Evolutionary conservation across 768 basidiomycete genomes (phyloP).

Genomic region (Russula brevipes): DNA sequence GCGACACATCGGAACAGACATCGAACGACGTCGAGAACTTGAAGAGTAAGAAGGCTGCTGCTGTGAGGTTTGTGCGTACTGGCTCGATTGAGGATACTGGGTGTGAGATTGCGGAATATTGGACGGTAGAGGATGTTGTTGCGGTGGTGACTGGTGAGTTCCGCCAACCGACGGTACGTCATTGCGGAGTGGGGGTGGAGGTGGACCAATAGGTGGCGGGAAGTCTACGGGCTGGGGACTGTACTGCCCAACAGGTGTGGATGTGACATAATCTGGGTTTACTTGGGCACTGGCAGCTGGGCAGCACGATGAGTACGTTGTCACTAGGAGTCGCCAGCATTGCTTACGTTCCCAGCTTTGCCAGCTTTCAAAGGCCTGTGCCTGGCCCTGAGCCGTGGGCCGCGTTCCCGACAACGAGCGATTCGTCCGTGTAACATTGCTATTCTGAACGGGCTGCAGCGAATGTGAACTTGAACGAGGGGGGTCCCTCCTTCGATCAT

Average conservation of each 20-base stretch:
- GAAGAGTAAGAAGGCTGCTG: too few relatives aligned
- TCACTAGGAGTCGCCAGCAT: not conserved
- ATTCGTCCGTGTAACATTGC: not conserved
- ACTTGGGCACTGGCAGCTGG: not conserved
- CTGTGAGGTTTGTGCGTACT: too few relatives aligned
- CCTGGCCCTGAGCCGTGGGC: not conserved
- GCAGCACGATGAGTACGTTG: not conserved
- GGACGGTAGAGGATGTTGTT: not conserved
- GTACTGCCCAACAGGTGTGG: not conserved
- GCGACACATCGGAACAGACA: not conserved
- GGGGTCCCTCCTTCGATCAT: not conserved
- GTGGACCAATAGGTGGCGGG: not conserved
- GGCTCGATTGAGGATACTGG: not conserved
- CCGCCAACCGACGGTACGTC: too few relatives aligned
- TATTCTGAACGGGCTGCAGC: not conserved
- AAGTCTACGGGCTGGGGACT: too few relatives aligned
- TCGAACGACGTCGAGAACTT: too few relatives aligned
- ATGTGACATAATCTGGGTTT: not conserved
- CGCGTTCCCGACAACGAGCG: not conserved
- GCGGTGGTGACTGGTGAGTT: too few relatives aligned
- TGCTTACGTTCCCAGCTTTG: slow-evolving; percentile 2
- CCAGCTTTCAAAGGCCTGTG: not conserved
- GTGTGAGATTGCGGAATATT: not conserved
- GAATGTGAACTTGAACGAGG: not conserved
- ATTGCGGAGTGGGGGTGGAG: not conserved